Base-by-base conservation (phyloP, 169 alveolate genomes). In the Plasmodium gallinaceum region DNA sequence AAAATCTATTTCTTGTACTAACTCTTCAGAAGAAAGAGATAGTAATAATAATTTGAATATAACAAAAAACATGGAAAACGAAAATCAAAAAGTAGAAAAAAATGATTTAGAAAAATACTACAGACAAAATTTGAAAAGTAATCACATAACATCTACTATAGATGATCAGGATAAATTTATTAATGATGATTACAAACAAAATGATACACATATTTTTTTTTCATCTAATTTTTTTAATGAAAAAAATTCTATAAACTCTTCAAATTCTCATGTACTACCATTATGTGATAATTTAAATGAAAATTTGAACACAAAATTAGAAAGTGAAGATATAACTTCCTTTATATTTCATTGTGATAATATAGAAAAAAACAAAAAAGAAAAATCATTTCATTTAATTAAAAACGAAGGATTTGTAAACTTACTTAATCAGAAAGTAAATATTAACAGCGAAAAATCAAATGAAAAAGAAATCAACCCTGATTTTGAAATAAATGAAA, bases 41-140 rank as follows among this genome's bases (percentile, higher is more conserved):
- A 74, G 88, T 32, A 60, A 52, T 66, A 60, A 60, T 51, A 54
- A 60, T 7, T 62, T 74, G 32, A 60, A 74, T 32, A 1, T 32
- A 32, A 32, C 1, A 52, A 14, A 7, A n/a, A 9, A 52, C 12
- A 52, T n/a, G 4, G 20, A 8, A n/a, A 20, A 52, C 5, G 62
- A 52, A 10, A 0, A 52, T 52, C 5, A 7, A 14, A 51, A 3
- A 51, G n/a, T 1, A 14, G 61, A 51, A 7, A 14, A 51, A 51
- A 1, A 51, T 51, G 3, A 51, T 51, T 3, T 14, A 51, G 61
- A 16, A 32, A 32, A 32, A 32, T 32, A 32, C 39, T 32, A 32
- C 39, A 32, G 4, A 32, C 1, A 1, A 32, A 4, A 32, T 32
- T 32, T 32, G 39, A 32, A 32, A 32, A 32, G 39, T 32, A 32